Conservation (phyloP, 768 basidiomycete species). For the Rhodosporidiobolus odoratus region DNA sequence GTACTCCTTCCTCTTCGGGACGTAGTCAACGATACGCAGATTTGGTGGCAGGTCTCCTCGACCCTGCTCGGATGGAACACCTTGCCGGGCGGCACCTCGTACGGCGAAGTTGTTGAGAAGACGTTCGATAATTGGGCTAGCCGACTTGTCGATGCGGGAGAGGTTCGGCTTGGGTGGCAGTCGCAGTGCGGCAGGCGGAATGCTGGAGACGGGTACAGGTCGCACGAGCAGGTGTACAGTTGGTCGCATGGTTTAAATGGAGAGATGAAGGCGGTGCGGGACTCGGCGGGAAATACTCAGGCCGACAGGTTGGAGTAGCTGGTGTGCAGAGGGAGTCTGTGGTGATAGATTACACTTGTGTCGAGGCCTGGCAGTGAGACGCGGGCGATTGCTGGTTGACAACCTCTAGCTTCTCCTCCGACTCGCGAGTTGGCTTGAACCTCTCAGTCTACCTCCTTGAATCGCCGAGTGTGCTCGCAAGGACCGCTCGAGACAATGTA, state of each 20-base stretch:
- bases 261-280: too few species aligned
- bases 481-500: slow-evolving; percentile 20
- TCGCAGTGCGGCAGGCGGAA: slow-evolving; percentile 10
- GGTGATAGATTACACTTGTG: too few species aligned
- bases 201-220: slow-evolving; percentile 14
- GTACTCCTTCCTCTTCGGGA: slow-evolving; percentile 10
- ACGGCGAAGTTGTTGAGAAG: background rate
- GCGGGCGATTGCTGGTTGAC: too few species aligned
- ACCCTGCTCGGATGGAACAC: background rate
- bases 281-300: too few species aligned
- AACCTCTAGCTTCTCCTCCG: too few species aligned
- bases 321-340: too few species aligned
- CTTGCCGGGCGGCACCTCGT: background rate
- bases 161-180: background rate
- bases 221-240: background rate
- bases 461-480: too few species aligned
- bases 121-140: slow-evolving; percentile 22
- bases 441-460: too few species aligned
- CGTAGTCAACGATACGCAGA: slow-evolving; percentile 20
- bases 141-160: background rate
- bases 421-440: too few species aligned
- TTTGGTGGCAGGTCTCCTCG: slow-evolving; percentile 7
- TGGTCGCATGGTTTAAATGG: slow-evolving; percentile 18
- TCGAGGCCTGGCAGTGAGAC: too few species aligned
- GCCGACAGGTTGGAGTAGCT: too few species aligned